These are phyloP conservation scores for Bacidia rubella DNA, from an alignment of 495 filamentous ascomycete species.

Conservation along the genomic window DNA sequence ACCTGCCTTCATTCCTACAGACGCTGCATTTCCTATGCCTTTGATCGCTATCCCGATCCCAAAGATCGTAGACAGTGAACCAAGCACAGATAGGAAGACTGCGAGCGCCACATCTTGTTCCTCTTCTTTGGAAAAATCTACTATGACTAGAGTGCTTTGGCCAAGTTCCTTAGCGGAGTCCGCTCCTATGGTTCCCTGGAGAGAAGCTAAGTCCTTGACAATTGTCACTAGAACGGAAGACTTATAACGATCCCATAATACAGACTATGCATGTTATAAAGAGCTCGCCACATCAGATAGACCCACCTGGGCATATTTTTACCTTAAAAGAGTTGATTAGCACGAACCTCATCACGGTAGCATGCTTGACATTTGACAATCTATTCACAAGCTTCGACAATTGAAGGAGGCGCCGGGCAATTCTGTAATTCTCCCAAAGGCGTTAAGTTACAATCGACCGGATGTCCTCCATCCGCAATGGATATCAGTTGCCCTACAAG, in stretches of 20 bases:
- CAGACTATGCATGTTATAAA: neutral
- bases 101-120: neutral
- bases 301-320: conserved; percentile 1
- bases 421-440: neutral
- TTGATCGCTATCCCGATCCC: neutral
- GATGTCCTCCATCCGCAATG: neutral
- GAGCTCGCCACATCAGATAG: neutral
- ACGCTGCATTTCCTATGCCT: neutral
- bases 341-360: too few species aligned
- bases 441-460: neutral
- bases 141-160: neutral
- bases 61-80: neutral
- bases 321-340: neutral
- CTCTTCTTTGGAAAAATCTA: neutral
- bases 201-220: neutral
- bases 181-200: neutral
- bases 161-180: neutral
- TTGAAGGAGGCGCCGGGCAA: neutral
- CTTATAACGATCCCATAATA: conserved; percentile 1
- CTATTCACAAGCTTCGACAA: neutral
- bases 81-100: conserved; percentile 1
- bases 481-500: neutral
- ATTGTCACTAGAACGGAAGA: neutral
- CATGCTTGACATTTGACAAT: neutral
- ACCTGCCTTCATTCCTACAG: neutral